Evolutionary conservation across 352 stramenopile genomes (phyloP), one percentile per base, ranked within the genome.

Genomic region (Thraustotheca clavata): DNA sequence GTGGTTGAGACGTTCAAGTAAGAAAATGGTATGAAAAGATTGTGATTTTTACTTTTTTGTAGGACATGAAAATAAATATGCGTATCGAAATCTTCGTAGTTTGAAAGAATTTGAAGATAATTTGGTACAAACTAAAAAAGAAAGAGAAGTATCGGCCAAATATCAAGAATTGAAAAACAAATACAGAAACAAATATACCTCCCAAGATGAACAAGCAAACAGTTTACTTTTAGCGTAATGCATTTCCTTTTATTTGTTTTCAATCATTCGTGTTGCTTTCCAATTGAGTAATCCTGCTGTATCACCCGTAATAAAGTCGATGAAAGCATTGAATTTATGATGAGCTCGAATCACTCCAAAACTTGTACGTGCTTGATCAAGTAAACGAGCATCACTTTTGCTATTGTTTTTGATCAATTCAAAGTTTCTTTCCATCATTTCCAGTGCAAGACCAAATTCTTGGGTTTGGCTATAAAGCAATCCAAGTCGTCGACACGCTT

Each of bases 361-460:
- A 47, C 80, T 87, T 52, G 90, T 80, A 0, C 81, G 79, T 14
- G 83, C 73, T 11, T 74, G 78, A 66, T 94, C 91, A 18, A 87
- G 71, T 3, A 72, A 62, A 9, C 73, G 71, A 7, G 68, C 46
- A 33, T 90, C 78, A 9, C 66, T 67, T 0, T 75, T 73, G 34
- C 70, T 73, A 11, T 75, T 60, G 8, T 71, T 72, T 36, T 86
- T 69, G 11, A 89, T 74, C 20, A 94, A 71, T 65, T 96, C 84
- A 61, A 96, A 91, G 70, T 91, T 95, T 36, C 92, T 89, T 61
- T 94, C 85, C 67, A 92, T 91, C 75, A 92, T 95, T 61, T 94
- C 80, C 0, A 94, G 72, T 1, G 89, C 90, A 9, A 76, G 77
- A 8, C 74, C 69, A 60, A 91, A 92, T 49, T 96, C 85, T 35